These are phyloP conservation scores for Carex kokanica DNA, from an alignment of 176 grass and related monocot genomes.

Conservation along the genomic window DNA sequence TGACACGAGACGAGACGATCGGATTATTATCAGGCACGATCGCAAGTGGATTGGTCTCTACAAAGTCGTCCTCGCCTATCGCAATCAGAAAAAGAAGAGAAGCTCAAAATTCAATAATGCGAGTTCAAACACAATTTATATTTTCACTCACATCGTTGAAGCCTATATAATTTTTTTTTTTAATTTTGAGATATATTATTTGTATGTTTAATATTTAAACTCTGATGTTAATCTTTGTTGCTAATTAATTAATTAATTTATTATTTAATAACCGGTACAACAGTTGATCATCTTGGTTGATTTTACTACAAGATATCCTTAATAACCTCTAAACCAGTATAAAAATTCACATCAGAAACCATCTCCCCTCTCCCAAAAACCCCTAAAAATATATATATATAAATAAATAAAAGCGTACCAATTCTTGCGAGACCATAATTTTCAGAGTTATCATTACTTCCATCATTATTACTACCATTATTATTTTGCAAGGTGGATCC, in stretches of 20 bases:
- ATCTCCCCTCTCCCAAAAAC: constrained; percentile 31
- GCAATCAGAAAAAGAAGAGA: constrained; percentile 24
- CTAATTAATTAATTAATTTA: not conserved
- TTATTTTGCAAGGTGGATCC: constrained; percentile 31
- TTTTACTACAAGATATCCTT: not conserved
- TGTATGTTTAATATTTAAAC: not conserved
- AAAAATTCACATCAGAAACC: not conserved
- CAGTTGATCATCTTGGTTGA: not conserved
- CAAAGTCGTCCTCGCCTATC: constrained; percentile 47
- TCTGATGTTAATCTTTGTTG: not conserved
- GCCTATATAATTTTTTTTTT: not conserved
- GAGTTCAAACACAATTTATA: not conserved
- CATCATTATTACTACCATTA: not conserved
- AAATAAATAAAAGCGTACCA: not conserved
- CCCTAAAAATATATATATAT: not conserved
- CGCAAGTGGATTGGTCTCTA: constrained; percentile 54
- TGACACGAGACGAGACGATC: constrained; percentile 11
- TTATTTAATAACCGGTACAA: not conserved
- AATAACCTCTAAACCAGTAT: not conserved
- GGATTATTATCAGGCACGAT: constrained; percentile 39
- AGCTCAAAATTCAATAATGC: not conserved
- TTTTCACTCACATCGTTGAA: not conserved
- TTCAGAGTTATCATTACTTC: not conserved
- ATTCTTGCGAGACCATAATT: constrained; percentile 18
- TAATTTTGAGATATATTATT: not conserved